Evolutionary conservation across 2,329 filamentous ascomycete species (phyloP), one percentile per base, ranked within the genome.

Genomic region (Cercospora sp.): DNA sequence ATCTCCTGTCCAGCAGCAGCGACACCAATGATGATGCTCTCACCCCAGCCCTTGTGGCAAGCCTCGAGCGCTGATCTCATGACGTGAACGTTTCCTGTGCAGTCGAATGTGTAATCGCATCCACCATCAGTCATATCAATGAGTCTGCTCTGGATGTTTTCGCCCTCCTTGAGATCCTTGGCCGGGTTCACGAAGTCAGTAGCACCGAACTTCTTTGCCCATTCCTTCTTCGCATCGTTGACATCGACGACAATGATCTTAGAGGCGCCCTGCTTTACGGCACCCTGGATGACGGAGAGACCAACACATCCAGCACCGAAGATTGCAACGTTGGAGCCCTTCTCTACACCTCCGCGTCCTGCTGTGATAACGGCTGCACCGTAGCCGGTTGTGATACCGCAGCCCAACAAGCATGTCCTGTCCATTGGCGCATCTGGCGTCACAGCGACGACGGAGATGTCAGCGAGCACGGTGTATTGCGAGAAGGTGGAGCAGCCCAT

Each of bases 401-500:
- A 99, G 78, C 95, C 95, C 63, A 99, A 88, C 82, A 99, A 84
- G 82, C 95, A 99, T 62, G 94, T 97, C 73, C 93, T 90, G 86
- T 99, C 95, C 89, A 97, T 97, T 70, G 93, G 91, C 13, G 95
- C 95, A 76, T 97, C 89, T 69, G 88, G 87, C 75, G 94, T 94
- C 74, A 99, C 93, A 71, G 94, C 91, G 30, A 99, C 95, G 67
- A 97, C 95, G 60, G 94, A 97, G 83, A 99, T 98, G 81, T 99
- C 95, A 80, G 95, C 94, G 42, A 99, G 93, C 72, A 99, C 95
- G 67, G 95, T 98, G 85, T 97, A 99, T 84, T 99, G 95, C 33
- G 93, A 97, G 86, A 99, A 99, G 75, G 95, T 99, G 42, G 94
- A 97, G 66, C 93, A 97, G 77, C 95, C 95, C 95, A 99, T 99